Base-by-base conservation (phyloP, 179 eudicot species). In the Dionaea muscipula region DNA sequence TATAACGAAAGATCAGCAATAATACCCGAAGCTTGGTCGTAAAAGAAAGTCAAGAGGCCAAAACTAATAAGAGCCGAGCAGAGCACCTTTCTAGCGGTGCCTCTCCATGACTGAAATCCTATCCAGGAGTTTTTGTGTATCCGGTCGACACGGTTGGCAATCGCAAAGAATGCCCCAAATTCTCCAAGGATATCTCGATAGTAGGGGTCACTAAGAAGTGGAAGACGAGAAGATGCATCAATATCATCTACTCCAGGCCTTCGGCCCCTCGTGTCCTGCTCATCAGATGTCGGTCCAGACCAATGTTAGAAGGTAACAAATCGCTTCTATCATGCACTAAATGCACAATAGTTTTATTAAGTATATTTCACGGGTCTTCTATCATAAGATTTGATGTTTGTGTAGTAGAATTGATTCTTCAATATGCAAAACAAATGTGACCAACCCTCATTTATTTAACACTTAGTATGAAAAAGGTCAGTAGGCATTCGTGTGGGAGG, bases 121-220 rank as follows among this genome's bases (percentile, higher is more conserved):
- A 90, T 90, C 97, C 97, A 90, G 26, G 95, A 78, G 68, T 90
- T 90, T 60, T 73, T 90, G 68, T 90, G 97, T 24, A 83, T 64
- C 22, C 90, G 85, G 44, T 90, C 97, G 51, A 90, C 69, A 57
- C 83, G 74, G 70, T 83, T 69, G 56, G 90, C 94, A 31, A 90
- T 80, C 14, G 94, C 89, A 53, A 90, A 78, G 56, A 81, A 86
- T 31, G 90, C 94, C 61, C 97, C 97, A 50, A 70, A 71, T 65
- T 86, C 97, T 59, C 83, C 86, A 39, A 90, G 79, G 48, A 66
- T 53, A 55, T 90, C 83, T 18, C 94, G 80, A 65, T 90, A 86
- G 64, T 86, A 90, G 50, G 82, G 55, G 54, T 75, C 69, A 56
- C 66, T 69, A 47, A 90, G 70, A 69, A 90, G 74, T 22, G 94